Evolutionary conservation across 2,329 filamentous ascomycete species (phyloP).

Genomic region (Coniochaeta sp.): DNA sequence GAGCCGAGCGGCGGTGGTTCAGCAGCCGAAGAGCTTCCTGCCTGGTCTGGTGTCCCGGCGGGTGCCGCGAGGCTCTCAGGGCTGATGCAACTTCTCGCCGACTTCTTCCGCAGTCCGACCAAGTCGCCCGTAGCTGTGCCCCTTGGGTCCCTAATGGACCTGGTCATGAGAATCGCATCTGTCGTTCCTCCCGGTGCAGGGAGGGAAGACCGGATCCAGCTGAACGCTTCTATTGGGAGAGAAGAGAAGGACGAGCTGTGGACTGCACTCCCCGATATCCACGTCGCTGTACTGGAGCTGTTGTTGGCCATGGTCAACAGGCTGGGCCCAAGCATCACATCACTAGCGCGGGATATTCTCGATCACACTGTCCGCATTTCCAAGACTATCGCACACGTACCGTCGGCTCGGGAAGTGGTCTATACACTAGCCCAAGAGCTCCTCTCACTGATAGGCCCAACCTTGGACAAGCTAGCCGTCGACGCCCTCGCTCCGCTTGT

Average conservation of each 20-base stretch:
- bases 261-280: conserved; percentile 64
- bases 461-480: conserved; percentile 58
- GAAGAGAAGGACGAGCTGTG: conserved; percentile 80
- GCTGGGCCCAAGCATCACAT: conserved; percentile 47
- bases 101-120: conserved; percentile 57
- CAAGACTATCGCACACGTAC: conserved; percentile 42
- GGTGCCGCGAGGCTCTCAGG: conserved; percentile 63
- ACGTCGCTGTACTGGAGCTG: conserved; percentile 61
- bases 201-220: conserved; percentile 45
- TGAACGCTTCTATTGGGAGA: conserved; percentile 65
- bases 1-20: conserved; percentile 40
- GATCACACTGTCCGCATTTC: conserved; percentile 70
- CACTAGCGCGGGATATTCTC: conserved; percentile 56
- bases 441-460: conserved; percentile 54
- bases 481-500: conserved; percentile 55
- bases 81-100: conserved; percentile 57
- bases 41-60: conserved; percentile 68
- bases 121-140: conserved; percentile 59
- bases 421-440: conserved; percentile 55
- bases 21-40: conserved; percentile 44
- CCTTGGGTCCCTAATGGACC: conserved; percentile 58
- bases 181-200: conserved; percentile 46
- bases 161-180: conserved; percentile 62
- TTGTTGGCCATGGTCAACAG: conserved; percentile 49
- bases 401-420: conserved; percentile 47